phyloP scores from a whole-genome alignment of 1,284 basidiomycete genomes.

The Cryptococcus neoformans region DNA sequence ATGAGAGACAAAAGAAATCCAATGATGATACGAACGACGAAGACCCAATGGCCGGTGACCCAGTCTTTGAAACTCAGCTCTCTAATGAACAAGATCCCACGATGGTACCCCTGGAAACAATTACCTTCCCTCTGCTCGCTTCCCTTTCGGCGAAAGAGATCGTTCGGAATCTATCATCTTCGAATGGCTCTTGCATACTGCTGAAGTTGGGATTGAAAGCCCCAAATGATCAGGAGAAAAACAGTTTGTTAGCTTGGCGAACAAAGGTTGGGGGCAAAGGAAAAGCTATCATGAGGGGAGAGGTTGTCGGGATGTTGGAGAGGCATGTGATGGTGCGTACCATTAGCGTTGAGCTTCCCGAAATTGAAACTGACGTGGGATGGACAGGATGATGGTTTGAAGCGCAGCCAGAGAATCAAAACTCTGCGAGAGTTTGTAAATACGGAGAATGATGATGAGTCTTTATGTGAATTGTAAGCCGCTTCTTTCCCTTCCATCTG shows the following conservation, averaged over 20 bases:
- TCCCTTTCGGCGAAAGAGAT: constrained; percentile 12
- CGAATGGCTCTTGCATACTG: constrained; percentile 5
- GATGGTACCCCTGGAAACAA: constrained; percentile 7
- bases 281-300: constrained; percentile 13
- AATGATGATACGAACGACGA: not conserved
- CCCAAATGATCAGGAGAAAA: constrained; percentile 7
- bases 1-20: not conserved
- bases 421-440: constrained; percentile 17
- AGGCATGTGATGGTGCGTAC: constrained; percentile 22
- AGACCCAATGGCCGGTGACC: not conserved
- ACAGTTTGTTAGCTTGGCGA: constrained; percentile 7
- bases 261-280: constrained; percentile 12
- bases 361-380: not conserved
- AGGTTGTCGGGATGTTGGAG: constrained; percentile 16
- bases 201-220: constrained; percentile 9
- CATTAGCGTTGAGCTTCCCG: no score
- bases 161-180: constrained; percentile 10
- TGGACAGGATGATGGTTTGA: constrained; percentile 2
- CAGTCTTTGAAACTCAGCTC: not conserved
- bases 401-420: constrained; percentile 16
- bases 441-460: constrained; percentile 17
- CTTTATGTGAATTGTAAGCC: constrained; percentile 22
- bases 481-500: not conserved
- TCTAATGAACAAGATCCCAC: not conserved
- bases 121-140: constrained; percentile 11